Base-by-base conservation (phyloP, 768 basidiomycete species). In the Russula sp. region DNA sequence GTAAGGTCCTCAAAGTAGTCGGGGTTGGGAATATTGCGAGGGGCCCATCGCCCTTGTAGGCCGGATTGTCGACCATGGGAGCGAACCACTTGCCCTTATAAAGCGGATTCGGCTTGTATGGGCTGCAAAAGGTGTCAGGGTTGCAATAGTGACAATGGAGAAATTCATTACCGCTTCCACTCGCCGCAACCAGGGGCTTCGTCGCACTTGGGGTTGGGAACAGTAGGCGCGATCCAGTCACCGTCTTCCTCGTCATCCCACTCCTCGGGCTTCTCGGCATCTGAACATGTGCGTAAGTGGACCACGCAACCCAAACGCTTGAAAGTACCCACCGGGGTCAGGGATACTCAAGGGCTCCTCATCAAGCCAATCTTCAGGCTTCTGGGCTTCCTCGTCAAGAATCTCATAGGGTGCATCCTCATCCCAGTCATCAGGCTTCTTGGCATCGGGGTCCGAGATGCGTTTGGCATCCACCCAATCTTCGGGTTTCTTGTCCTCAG, bases 241-340 rank as follows among this genome's bases (percentile, higher is more conserved):
- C 97, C 97, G 70, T 99, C 96, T 75, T 98, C 97, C 73, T 98
- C 97, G 71, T 98, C 96, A 72, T 97, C 94, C 97, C 97, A 99
- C 76, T 99, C 97, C 74, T 99, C 97, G 7, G 97, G 97, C 80
- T 97, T 98, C 76, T 88, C 84, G 46, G 91, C 85, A 68, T 93
- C 91, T 85, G 62, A 2, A 69, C 36, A 18, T 6, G 34, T 20
- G 18, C 63, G 50, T 40, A 30, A 55, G 38, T 24, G 48, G 10
- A 18, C 30, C 44, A 22, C 48, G 8, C 24, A 11, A 9, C 4
- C 36, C 6, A 46, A 22, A 28, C 36, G 3, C 8, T 3, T 51
- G 8, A 36, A 26, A 30, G 30, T 5, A 57, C 22, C 70, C 79
- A 90, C 89, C 89, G 65, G 97, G 96, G 73, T 99, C 97, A 54